Base-by-base conservation (phyloP, 2,329 filamentous ascomycete genomes). In the Aotearoamyces nothofagi region DNA sequence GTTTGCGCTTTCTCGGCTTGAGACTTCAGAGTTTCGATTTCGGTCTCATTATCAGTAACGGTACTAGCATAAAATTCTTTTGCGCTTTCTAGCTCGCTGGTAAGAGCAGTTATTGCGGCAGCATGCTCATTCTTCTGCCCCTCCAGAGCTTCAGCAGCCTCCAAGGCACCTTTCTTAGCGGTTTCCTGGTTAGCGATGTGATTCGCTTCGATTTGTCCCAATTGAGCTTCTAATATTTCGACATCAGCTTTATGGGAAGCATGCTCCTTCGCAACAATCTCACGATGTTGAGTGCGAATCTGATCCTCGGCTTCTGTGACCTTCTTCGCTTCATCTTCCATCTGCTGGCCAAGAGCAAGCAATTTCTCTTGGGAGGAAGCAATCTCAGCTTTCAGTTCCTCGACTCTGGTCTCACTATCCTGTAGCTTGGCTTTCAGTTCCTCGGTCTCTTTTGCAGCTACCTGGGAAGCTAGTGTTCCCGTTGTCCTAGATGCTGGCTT, bases 401-500 rank as follows among this genome's bases (percentile, higher is more conserved):
- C 58, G 7, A 75, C 63, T 42, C 72, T 65, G 5, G 58, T 48
- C 42, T 75, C 68, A 36, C 66, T 69, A 17, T 66, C 59, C 4
- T 58, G 55, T 13, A 77, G 55, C 50, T 73, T 72, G 5, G 56
- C 49, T 53, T 69, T 75, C 24, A 77, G 56, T 25, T 69, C 62
- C 27, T 75, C 69, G 3, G 68, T 53, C 41, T 70, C 68, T 51
- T 69, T 73, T 12, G 9, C 3, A 4, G 60, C 46, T 5, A 52
- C 39, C 10, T 56, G 47, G 13, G 58, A 54, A 17, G 56, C 48
- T 23, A 54, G 52, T 11, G 50, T 42, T 25, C 45, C 46, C 10
- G 56, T 42, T n/a, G 45, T 49, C 5, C 60, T 57, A n/a, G 56
- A 32, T 4, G 53, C 47, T 37, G 65, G 60, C 29, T 53, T 52